Percentiles rank a stretch among this genome's conserved stretches.
These are phyloP conservation scores for Dryas integrifolia DNA, from an alignment of 331 rosid species.

Conservation along the genomic window DNA sequence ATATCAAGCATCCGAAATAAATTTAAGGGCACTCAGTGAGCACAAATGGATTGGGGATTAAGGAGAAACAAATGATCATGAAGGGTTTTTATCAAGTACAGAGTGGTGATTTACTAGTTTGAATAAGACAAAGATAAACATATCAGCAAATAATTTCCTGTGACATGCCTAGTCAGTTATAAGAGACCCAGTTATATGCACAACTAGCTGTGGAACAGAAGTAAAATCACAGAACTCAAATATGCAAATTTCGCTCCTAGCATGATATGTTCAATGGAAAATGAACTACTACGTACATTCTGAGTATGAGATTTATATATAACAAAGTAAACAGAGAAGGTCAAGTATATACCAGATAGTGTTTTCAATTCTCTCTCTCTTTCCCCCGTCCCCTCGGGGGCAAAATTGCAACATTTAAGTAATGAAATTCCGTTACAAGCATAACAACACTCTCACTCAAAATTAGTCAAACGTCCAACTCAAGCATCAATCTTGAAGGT, in stretches of 20 bases:
- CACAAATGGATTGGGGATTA: too few relatives aligned
- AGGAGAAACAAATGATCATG: too few relatives aligned
- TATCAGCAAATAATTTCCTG: background rate
- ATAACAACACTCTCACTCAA: slow-evolving; percentile 19
- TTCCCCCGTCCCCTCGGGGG: background rate
- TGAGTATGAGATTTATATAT: background rate
- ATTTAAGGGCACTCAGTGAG: too few relatives aligned
- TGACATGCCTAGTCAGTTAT: background rate
- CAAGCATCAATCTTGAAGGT: slow-evolving; percentile 10
- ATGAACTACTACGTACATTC: background rate
- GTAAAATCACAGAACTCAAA: background rate
- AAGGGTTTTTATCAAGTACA: too few relatives aligned
- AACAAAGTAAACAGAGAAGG: slow-evolving; percentile 1
- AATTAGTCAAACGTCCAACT: slow-evolving; percentile 6
- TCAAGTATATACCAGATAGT: slow-evolving; percentile 10
- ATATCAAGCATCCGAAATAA: too few relatives aligned
- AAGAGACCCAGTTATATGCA: background rate
- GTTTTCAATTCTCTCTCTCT: background rate
- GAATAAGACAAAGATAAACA: too few relatives aligned
- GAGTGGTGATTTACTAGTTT: too few relatives aligned
- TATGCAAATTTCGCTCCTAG: background rate
- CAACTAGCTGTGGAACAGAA: background rate
- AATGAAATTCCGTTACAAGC: slow-evolving; percentile 11
- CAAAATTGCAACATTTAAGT: slow-evolving; percentile 8
- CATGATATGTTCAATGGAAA: background rate